Evolutionary conservation across 495 filamentous ascomycete species (phyloP).

Genomic region (Melanomma pulvis-pyrius): DNA sequence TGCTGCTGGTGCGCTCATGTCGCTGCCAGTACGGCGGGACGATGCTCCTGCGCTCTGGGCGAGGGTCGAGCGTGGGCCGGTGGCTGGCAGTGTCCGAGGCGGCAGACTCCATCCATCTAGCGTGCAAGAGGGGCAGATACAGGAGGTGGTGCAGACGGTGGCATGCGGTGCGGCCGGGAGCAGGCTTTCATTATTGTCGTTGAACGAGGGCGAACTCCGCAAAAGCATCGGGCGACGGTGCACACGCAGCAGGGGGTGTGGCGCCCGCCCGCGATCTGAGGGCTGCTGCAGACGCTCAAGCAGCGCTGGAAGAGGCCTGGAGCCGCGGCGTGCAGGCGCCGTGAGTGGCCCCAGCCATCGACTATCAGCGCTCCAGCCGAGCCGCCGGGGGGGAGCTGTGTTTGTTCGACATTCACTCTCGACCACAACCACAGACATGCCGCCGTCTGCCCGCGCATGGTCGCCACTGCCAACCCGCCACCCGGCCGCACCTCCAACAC

Average conservation of each 20-base stretch:
- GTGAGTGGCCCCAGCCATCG: no score
- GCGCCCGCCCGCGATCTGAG: neutral
- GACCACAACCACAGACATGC: no score
- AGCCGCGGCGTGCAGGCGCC: neutral
- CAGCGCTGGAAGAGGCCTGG: neutral
- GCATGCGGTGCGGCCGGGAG: conserved; percentile 9
- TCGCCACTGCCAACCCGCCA: no score
- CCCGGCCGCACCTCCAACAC: neutral
- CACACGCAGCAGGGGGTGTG: neutral
- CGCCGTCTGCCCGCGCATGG: no score
- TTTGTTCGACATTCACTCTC: no score
- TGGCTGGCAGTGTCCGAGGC: conserved; percentile 27
- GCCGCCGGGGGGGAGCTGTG: no score
- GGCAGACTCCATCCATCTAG: conserved; percentile 43
- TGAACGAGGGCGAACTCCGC: neutral
- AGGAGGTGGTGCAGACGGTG: neutral
- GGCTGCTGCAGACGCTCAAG: neutral
- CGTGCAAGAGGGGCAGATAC: neutral
- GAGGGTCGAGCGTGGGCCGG: conserved; percentile 1
- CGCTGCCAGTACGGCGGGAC: conserved; percentile 49
- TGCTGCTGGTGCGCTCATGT: conserved; percentile 44
- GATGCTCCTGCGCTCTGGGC: conserved; percentile 31
- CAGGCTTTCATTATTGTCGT: neutral
- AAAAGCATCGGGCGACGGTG: neutral
- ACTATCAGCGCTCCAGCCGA: no score